Evolutionary conservation across 345 rosid genomes (phyloP), one percentile per base, ranked within the genome.

Genomic region (Passiflora organensis): DNA sequence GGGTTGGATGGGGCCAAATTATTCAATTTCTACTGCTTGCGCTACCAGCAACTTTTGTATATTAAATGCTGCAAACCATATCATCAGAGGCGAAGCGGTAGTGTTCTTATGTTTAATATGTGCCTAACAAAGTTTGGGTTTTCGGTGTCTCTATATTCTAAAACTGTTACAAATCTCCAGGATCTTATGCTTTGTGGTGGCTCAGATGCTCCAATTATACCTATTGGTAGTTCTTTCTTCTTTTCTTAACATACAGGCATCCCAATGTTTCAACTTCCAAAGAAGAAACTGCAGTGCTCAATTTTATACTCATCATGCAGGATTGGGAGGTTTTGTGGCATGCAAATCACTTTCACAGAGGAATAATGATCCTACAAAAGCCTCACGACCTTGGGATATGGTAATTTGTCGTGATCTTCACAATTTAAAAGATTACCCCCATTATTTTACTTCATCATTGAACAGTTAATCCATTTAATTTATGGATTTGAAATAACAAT

Each of bases 1-100:
- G 97, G 98, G 98, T 56, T 88, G 96, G 98, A 91, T 86, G 96
- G 98, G 98, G 11, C 95, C 98, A 51, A 91, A 85, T 75, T 91
- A 91, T 75, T 91, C 98, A 20, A 91, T 91, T 46, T 86, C 98
- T 45, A 81, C 93, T 70, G 98, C 96, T 56, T 91, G 98, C 71
- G 95, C 98, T 19, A 91, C 98, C 9, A 72, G 96, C 77, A 91
- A 91, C 81, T 91, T 83, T 63, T 91, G 98, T 71, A 83, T 88
- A 70, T 39, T 85, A 65, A 88, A 82, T 78, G 93, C 95, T 19
- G 98, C 98, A 15, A 86, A 88, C 77, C 98, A 88, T 62, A 91
- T 91, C 62, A 75, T 81, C 46, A 81, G 83, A 72, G 96, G 96
- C 28, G 98, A 91, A 81, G 98, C 98, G 73, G 97, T 91, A 79